These are phyloP conservation scores for Calycina herbarum DNA, from an alignment of 2,329 filamentous ascomycete species.

Conservation along the genomic window DNA sequence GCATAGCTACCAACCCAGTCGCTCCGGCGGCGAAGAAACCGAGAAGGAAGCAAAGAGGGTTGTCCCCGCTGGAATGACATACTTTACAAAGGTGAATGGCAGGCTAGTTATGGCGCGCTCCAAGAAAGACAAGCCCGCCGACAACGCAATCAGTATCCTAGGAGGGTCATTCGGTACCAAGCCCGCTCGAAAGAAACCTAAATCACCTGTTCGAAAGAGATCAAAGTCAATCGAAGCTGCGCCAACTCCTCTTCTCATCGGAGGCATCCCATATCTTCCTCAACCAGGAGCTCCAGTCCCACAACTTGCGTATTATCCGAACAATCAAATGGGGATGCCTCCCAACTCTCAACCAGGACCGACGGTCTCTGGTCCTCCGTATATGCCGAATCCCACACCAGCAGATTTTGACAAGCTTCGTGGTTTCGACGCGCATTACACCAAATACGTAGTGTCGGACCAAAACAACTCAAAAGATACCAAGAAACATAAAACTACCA, in stretches of 20 bases:
- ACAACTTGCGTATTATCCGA: constrained; percentile 21
- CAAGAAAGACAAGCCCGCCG: constrained; percentile 24
- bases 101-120: constrained; percentile 34
- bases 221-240: constrained; percentile 19
- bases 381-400: constrained; percentile 18
- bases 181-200: constrained; percentile 23
- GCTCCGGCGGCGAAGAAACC: not conserved
- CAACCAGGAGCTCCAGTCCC: constrained; percentile 13
- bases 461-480: not conserved
- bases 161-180: constrained; percentile 26
- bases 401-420: constrained; percentile 26
- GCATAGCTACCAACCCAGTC: constrained; percentile 22
- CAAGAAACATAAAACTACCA: constrained; percentile 34
- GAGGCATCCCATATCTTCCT: constrained; percentile 21
- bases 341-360: constrained; percentile 8
- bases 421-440: constrained; percentile 27
- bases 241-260: constrained; percentile 19
- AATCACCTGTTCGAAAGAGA: constrained; percentile 22
- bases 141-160: constrained; percentile 25
- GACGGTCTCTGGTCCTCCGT: constrained; percentile 9
- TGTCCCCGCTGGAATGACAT: constrained; percentile 29
- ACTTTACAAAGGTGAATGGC: constrained; percentile 35
- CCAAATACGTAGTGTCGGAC: constrained; percentile 5
- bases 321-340: constrained; percentile 10
- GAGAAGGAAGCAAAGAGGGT: constrained; percentile 9